Base-by-base conservation (phyloP, 1,139 yeast genomes). In the Protomyces lactucae-debilis region DNA sequence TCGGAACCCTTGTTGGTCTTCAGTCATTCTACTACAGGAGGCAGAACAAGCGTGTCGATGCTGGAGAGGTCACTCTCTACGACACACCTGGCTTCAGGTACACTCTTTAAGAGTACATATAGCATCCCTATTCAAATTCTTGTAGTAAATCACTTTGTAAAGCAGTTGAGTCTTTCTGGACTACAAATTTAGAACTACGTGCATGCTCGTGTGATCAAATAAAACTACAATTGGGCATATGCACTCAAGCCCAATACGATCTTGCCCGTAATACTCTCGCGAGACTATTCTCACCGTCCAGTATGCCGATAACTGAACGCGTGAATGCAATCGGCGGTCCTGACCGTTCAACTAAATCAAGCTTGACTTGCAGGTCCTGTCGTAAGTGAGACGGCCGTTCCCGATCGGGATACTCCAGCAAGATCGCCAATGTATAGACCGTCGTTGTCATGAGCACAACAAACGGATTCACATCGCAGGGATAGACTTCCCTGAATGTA, bases 1-100 rank as follows among this genome's bases (percentile, higher is more conserved):
- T 59, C 16, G 63, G 43, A 5, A n/a, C n/a, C 36, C 43, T 59
- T 52, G 57, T 40, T 25, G 63, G 63, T 16, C 35, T 39, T 16
- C 63, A 59, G 57, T 40, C 55, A 2, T 10, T 59, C 51, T 59
- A 59, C 57, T 59, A 45, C 53, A 32, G 28, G 45, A 40, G 43
- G 36, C 36, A 51, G 43, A 59, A 59, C 57, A 39, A 21, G 18
- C 43, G 54, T 32, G 63, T 55, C 40, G 63, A 59, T 43, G 21
- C 52, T 9, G 63, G 63, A 43, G 57, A 59, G 37, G 8, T 59
- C n/a, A 32, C 28, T 9, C 57, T 59, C 35, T 59, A 59, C 63
- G 63, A 45, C 57, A 52, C 63, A 9, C 63, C 63, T n/a, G 53
- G 57, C 32, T 59, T 59, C 57, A 51, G 63, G n/a, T 59, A 59